Evolutionary conservation across 768 basidiomycete genomes (phyloP), one percentile per base, ranked within the genome.

Genomic region (Xerocomus potaroensis): DNA sequence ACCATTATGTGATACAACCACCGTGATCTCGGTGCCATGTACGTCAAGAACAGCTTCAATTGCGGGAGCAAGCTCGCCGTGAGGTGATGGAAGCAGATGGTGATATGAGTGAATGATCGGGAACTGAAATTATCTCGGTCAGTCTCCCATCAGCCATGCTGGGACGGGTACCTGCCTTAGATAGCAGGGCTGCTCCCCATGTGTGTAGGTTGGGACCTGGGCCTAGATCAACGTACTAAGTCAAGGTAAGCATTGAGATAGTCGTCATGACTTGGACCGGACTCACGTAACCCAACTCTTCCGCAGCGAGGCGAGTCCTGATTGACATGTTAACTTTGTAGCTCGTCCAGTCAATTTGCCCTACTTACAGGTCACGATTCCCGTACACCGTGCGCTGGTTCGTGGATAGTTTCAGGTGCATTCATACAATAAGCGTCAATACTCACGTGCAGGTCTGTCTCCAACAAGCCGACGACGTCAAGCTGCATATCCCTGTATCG

Each of bases 1-100:
- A 6, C 92, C 92, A 60, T 95, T 94, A 55, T 95, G 92, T 0
- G 89, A 76, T 9, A 94, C 87, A n/a, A 94, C 72, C 0, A 93
- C 89, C 5, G 83, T 83, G 15, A 93, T 79, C 42, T 78, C 75
- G 1, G 81, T 83, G 1, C 91, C 90, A 53, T 81, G 85, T 7
- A 91, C 72, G 42, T 92, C 85, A 12, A 94, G 69, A 3, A 87
- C 75, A 3, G 91, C 91, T 64, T 91, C 87, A 26, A 94, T 94
- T 2, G 91, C 91, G 0, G 91, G 91, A 3, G 90, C 91, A 21
- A 94, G 80, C 62, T 93, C 91, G 8, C 88, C 87, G 46, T 77
- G 63, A 16, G 92, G 92, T 1, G 91, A 93, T 0, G 92, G 91
- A 32, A 94, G 75, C 1, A 94, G 73, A 59, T 93, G 88, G 59